Evolutionary conservation across 495 filamentous ascomycete species (phyloP).

Genomic region (Letharia columbiana): DNA sequence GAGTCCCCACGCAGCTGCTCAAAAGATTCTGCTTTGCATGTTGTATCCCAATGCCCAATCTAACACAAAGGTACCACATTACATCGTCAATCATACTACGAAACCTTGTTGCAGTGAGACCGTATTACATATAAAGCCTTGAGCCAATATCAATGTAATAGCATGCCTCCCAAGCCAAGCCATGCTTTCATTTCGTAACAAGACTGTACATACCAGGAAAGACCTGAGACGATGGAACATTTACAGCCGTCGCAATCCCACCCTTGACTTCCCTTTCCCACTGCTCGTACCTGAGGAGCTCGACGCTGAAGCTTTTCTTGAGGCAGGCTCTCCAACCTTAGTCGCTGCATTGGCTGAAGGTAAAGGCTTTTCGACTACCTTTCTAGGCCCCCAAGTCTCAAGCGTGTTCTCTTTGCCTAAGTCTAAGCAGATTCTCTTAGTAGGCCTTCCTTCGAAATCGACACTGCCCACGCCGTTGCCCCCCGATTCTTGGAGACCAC

Average conservation of each 20-base stretch:
- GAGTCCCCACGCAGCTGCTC: background rate
- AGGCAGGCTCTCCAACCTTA: background rate
- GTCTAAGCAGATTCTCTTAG: constrained; percentile 28
- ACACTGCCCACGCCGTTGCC: constrained; percentile 21
- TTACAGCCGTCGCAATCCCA: constrained; percentile 12
- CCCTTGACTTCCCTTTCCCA: constrained; percentile 10
- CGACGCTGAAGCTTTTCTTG: constrained; percentile 8
- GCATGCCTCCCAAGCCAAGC: background rate
- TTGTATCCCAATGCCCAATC: background rate
- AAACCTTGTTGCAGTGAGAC: background rate
- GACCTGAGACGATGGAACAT: background rate
- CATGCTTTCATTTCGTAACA: background rate
- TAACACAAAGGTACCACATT: background rate
- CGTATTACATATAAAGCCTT: background rate
- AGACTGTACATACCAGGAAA: background rate
- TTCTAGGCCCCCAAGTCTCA: background rate
- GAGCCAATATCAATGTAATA: constrained; percentile 1
- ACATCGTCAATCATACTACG: background rate
- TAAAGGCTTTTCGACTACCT: background rate
- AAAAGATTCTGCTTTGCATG: background rate
- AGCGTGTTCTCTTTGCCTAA: constrained; percentile 28
- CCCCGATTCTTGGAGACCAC: constrained; percentile 15
- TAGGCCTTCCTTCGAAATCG: constrained; percentile 8
- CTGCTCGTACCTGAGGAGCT: constrained; percentile 17
- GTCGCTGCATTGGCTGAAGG: background rate